A percentile compares a stretch with the other conserved stretches of the same genome.
These are phyloP conservation scores for Reticulascus tulasneorum DNA, from an alignment of 2,329 filamentous ascomycete genomes.

Conservation along the genomic window DNA sequence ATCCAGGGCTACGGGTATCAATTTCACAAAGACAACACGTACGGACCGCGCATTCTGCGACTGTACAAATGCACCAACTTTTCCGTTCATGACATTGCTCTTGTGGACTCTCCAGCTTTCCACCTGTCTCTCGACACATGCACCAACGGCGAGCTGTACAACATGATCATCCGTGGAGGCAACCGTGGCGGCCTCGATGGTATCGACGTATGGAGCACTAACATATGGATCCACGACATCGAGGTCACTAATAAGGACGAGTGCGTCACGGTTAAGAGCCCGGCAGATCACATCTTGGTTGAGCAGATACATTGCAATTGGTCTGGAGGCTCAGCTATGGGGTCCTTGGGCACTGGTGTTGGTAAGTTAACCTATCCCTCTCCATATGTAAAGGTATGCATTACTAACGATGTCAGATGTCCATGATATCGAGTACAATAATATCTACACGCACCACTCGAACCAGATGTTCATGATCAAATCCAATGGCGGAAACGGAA, in stretches of 20 bases:
- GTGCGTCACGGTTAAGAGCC: constrained; percentile 24
- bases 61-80: constrained; percentile 40
- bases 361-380: constrained; percentile 7
- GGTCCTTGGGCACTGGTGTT: constrained; percentile 45
- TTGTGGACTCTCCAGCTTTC: constrained; percentile 45
- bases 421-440: constrained; percentile 48
- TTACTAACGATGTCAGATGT: constrained; percentile 32
- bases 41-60: constrained; percentile 39
- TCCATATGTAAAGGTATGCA: not conserved
- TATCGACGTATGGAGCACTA: constrained; percentile 49
- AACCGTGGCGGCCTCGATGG: constrained; percentile 51
- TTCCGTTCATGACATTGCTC: constrained; percentile 42
- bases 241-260: constrained; percentile 61
- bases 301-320: constrained; percentile 60
- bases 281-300: constrained; percentile 46
- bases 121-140: constrained; percentile 44
- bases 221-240: constrained; percentile 56
- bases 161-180: constrained; percentile 48
- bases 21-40: constrained; percentile 29
- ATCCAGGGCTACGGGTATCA: constrained; percentile 44
- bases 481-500: constrained; percentile 53
- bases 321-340: constrained; percentile 56
- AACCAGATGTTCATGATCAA: constrained; percentile 65
- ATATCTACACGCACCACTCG: constrained; percentile 54
- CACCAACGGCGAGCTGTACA: constrained; percentile 48